phyloP scores from a whole-genome alignment of 2,329 filamentous ascomycete genomes.

The Pseudonectria buxi region DNA sequence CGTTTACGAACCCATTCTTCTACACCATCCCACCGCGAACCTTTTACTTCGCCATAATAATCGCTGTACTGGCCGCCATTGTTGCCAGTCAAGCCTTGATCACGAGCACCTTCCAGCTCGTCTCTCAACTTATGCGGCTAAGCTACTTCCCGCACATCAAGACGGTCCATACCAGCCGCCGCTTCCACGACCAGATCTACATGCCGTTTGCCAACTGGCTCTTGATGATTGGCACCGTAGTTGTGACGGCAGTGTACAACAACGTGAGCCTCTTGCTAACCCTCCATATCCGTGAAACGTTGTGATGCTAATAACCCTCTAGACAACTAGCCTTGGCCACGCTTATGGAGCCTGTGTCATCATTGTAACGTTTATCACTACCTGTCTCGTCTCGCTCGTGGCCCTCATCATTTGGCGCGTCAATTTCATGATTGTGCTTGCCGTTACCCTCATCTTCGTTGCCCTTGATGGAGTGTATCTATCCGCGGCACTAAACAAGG shows the following conservation, averaged over 20 bases:
- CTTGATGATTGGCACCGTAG: conserved; percentile 67
- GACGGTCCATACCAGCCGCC: conserved; percentile 62
- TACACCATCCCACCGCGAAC: conserved; percentile 60
- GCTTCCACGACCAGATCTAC: conserved; percentile 69
- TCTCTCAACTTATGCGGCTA: conserved; percentile 65
- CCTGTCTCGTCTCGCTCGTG: conserved; percentile 65
- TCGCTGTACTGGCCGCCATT: conserved; percentile 64
- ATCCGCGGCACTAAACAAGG: conserved; percentile 63
- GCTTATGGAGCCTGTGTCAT: conserved; percentile 77
- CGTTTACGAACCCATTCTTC: conserved; percentile 63
- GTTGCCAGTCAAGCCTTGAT: conserved; percentile 76
- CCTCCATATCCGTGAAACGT: not conserved
- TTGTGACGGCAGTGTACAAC: conserved; percentile 68
- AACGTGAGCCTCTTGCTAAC: conserved; percentile 40
- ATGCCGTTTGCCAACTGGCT: conserved; percentile 72
- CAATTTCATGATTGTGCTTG: conserved; percentile 50
- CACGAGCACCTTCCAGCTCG: conserved; percentile 62
- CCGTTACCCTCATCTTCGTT: conserved; percentile 58
- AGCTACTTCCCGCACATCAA: conserved; percentile 72
- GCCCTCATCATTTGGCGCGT: conserved; percentile 67
- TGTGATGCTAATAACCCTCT: conserved; percentile 17
- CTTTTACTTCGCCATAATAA: conserved; percentile 60
- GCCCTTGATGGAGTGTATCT: conserved; percentile 63
- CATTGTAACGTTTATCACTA: conserved; percentile 72
- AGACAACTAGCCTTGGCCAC: conserved; percentile 61